Percentiles rank a stretch among this genome's conserved stretches.
Evolutionary conservation across 1,284 basidiomycete species (phyloP).

Genomic region (Flammula alnicola): DNA sequence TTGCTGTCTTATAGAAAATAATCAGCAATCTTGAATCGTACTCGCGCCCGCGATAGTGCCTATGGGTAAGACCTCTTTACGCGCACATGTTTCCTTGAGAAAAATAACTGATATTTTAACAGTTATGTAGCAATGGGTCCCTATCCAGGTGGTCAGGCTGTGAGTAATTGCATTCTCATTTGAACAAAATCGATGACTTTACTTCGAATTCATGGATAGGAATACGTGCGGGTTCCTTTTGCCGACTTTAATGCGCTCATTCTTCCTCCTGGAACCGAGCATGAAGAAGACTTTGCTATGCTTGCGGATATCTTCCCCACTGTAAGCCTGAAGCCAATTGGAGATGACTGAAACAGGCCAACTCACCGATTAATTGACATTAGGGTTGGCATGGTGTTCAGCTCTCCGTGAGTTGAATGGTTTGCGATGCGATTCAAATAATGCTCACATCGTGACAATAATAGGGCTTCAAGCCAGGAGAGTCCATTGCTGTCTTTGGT

Average conservation of each 20-base stretch:
- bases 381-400: conserved; percentile 59
- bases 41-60: conserved; percentile 32
- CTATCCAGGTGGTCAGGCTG: conserved; percentile 56
- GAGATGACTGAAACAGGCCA: too few relatives aligned
- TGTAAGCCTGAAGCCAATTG: conserved; percentile 29
- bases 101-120: conserved; percentile 1
- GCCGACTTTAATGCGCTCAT: conserved; percentile 58
- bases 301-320: conserved; percentile 61
- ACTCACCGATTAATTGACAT: too few relatives aligned
- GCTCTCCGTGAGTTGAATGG: conserved; percentile 44
- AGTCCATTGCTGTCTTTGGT: conserved; percentile 56
- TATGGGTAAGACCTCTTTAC: conserved; percentile 39
- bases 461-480: conserved; percentile 57
- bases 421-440: too few relatives aligned
- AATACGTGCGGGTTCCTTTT: conserved; percentile 57
- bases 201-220: conserved; percentile 31
- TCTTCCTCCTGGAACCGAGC: conserved; percentile 53
- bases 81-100: background rate
- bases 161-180: conserved; percentile 21
- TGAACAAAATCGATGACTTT: background rate
- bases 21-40: conserved; percentile 3
- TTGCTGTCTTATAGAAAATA: background rate
- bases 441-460: too few relatives aligned
- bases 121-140: conserved; percentile 58
- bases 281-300: conserved; percentile 59